Conservation (phyloP, 202 grass and related monocot species). For the Carex arenaria region DNA sequence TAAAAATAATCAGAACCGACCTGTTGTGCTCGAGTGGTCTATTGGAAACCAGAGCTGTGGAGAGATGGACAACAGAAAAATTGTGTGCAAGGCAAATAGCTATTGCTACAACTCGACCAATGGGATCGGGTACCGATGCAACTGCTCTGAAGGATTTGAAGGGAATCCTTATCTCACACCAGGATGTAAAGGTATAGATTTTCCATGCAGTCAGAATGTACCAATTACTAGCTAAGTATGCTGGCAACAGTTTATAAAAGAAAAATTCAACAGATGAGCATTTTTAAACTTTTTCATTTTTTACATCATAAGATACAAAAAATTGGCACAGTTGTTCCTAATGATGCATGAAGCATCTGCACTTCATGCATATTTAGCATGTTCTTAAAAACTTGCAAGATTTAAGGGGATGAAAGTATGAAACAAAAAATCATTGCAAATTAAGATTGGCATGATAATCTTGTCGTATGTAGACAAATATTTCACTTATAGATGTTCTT, state of each 20-base stretch:
- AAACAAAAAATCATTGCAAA: not conserved
- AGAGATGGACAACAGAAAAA: not conserved
- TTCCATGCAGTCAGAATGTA: not conserved
- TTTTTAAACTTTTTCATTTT: not conserved
- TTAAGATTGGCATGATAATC: not conserved
- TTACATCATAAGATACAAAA: not conserved
- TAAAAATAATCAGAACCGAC: constrained; percentile 1
- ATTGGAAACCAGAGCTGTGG: constrained; percentile 19
- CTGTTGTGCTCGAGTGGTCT: constrained; percentile 47
- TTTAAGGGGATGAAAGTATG: not conserved
- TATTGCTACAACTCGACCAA: constrained; percentile 9
- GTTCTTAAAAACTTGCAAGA: not conserved
- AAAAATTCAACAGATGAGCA: not conserved
- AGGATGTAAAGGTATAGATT: not conserved
- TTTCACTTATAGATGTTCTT: not conserved
- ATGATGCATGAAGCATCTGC: not conserved
- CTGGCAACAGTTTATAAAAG: not conserved
- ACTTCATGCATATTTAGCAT: not conserved
- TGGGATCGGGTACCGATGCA: constrained; percentile 20
- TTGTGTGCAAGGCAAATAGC: constrained; percentile 15
- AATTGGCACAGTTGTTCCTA: not conserved
- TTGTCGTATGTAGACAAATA: not conserved
- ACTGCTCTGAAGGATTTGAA: constrained; percentile 15
- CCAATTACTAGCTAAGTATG: too few species aligned
- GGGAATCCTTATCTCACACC: constrained; percentile 1